Percentiles rank a stretch among this genome's conserved stretches.
These are phyloP conservation scores for Lasiosphaeriaceae sp. DNA, from an alignment of 495 filamentous ascomycete genomes.

Conservation along the genomic window DNA sequence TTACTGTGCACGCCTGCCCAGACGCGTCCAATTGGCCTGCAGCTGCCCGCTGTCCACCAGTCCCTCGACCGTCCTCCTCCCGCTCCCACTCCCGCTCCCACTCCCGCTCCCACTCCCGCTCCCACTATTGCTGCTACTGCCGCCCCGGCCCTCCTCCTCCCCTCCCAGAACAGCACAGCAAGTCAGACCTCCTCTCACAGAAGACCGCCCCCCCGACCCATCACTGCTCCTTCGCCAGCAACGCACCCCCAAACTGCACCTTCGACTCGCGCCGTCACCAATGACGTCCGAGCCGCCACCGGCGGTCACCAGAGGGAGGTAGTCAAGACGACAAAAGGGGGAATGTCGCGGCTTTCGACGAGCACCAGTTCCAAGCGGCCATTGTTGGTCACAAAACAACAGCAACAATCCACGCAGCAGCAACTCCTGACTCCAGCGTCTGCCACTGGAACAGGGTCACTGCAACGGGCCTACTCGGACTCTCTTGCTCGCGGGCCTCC, in stretches of 20 bases:
- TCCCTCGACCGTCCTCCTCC: neutral
- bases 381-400: slow-evolving; percentile 8
- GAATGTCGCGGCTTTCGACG: slow-evolving; percentile 15
- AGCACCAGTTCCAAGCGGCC: slow-evolving; percentile 12
- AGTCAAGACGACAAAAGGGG: neutral
- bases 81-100: neutral
- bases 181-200: too few relatives aligned
- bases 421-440: slow-evolving; percentile 33
- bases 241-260: neutral
- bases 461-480: slow-evolving; percentile 32
- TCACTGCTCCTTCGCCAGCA: neutral
- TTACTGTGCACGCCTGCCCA: slow-evolving; percentile 6
- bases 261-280: neutral
- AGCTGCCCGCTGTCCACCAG: neutral
- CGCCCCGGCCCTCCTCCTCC: neutral
- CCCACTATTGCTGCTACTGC: neutral
- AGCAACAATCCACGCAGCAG: slow-evolving; percentile 27
- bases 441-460: slow-evolving; percentile 25
- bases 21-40: neutral
- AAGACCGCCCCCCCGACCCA: neutral
- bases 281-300: slow-evolving; percentile 3
- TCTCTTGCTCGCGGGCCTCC: slow-evolving; percentile 16
- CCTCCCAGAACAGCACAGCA: neutral
- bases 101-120: neutral
- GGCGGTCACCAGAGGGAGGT: slow-evolving; percentile 1